phyloP scores from a whole-genome alignment of 495 filamentous ascomycete genomes.

The Penicillium arizonense region DNA sequence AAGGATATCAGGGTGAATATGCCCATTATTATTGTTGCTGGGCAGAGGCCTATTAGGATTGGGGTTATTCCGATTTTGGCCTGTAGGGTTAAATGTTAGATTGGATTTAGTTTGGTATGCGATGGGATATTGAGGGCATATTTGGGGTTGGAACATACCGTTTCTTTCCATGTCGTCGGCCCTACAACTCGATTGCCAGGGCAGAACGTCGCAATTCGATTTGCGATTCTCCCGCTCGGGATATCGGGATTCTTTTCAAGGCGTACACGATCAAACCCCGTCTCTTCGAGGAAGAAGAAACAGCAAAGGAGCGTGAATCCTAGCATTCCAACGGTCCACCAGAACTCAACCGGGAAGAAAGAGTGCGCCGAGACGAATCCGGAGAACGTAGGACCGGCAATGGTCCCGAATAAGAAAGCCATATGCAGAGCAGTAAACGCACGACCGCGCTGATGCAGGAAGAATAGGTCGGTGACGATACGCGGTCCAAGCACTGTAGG shows the following conservation, averaged over 20 bases:
- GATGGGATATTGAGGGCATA: neutral
- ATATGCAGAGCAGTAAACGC: slow-evolving; percentile 46
- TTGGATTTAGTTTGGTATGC: neutral
- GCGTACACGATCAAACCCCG: slow-evolving; percentile 26
- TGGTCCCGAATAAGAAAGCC: slow-evolving; percentile 38
- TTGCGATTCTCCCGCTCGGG: slow-evolving; percentile 29
- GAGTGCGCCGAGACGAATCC: slow-evolving; percentile 43
- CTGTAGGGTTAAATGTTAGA: slow-evolving; percentile 13
- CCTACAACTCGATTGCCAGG: slow-evolving; percentile 33
- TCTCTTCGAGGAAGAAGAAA: slow-evolving; percentile 48
- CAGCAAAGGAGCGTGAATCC: slow-evolving; percentile 41
- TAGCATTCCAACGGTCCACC: slow-evolving; percentile 48
- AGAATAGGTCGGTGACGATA: slow-evolving; percentile 44
- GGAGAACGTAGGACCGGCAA: slow-evolving; percentile 42
- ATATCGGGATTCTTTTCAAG: slow-evolving; percentile 17
- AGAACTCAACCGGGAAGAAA: slow-evolving; percentile 47
- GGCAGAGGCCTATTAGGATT: slow-evolving; percentile 43
- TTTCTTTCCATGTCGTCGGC: slow-evolving; percentile 27
- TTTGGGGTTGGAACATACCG: slow-evolving; percentile 14
- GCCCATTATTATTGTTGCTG: slow-evolving; percentile 42
- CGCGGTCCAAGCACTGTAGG: slow-evolving; percentile 38
- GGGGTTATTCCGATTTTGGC: slow-evolving; percentile 31
- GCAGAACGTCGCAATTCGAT: slow-evolving; percentile 45
- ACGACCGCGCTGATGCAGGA: slow-evolving; percentile 43
- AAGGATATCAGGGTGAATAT: slow-evolving; percentile 45